These are phyloP conservation scores for Ephemerocybe angulata DNA, from an alignment of 768 basidiomycete genomes.

Conservation along the genomic window DNA sequence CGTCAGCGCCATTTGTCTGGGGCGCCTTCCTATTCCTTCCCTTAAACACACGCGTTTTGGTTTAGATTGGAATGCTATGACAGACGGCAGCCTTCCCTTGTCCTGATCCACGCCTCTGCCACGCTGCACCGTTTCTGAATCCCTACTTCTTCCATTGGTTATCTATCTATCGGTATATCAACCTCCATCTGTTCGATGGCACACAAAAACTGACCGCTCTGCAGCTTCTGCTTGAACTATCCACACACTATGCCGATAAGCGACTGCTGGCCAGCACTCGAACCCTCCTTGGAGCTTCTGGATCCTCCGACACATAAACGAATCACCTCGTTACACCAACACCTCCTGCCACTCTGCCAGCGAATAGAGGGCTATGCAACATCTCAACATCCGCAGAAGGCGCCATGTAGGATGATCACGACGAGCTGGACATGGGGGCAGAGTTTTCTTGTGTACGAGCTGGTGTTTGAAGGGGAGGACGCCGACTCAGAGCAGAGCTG, in stretches of 20 bases:
- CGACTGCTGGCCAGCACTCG: constrained; percentile 36
- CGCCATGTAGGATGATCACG: constrained; percentile 27
- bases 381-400: constrained; percentile 29
- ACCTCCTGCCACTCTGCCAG: constrained; percentile 28
- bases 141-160: background rate
- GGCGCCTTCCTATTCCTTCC: background rate
- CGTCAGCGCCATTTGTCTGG: background rate
- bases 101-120: background rate
- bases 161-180: background rate
- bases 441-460: constrained; percentile 38
- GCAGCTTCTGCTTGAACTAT: background rate
- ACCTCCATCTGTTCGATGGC: background rate
- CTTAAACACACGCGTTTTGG: background rate
- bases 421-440: constrained; percentile 41
- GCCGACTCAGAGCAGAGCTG: constrained; percentile 26
- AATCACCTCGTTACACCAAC: constrained; percentile 34
- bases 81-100: background rate
- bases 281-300: constrained; percentile 32
- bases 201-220: background rate
- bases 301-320: constrained; percentile 32
- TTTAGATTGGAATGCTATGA: background rate
- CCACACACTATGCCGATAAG: constrained; percentile 26
- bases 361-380: constrained; percentile 32
- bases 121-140: background rate
- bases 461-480: constrained; percentile 23